Evolutionary conservation across 2,329 filamentous ascomycete species (phyloP).

Genomic region (Claviceps purpurea): DNA sequence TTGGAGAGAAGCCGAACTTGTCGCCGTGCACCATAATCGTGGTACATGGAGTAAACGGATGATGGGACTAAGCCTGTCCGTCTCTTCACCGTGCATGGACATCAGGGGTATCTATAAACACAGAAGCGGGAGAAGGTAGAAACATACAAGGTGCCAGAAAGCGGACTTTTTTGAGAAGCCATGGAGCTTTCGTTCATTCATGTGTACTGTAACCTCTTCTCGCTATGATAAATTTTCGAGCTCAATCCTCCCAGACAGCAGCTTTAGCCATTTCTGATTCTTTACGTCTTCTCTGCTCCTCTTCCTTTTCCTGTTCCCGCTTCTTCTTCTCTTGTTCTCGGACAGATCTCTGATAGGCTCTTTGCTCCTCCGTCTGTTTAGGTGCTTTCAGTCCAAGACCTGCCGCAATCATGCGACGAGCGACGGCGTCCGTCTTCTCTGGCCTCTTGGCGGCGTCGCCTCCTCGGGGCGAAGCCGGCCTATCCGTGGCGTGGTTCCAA

Average conservation of each 20-base stretch:
- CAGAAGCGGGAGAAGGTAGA: neutral
- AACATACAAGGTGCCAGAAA: neutral
- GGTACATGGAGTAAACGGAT: neutral
- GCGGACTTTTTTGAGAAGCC: neutral
- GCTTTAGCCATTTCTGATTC: conserved; percentile 64
- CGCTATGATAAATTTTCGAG: neutral
- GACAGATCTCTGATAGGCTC: conserved; percentile 69
- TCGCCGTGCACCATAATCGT: neutral
- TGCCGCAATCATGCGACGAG: conserved; percentile 77
- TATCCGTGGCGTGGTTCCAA: conserved; percentile 1
- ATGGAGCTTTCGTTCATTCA: neutral
- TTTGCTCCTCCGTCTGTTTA: conserved; percentile 76
- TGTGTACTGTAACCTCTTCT: neutral
- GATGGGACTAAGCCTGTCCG: neutral
- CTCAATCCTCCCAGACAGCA: conserved; percentile 70
- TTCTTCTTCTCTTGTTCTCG: conserved; percentile 74
- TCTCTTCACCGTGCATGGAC: neutral
- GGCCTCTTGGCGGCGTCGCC: conserved; percentile 35
- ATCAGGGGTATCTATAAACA: neutral
- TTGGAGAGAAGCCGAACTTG: neutral
- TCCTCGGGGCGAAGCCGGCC: conserved; percentile 3
- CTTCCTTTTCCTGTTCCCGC: conserved; percentile 57
- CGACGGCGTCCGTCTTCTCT: conserved; percentile 89
- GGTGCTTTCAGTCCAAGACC: conserved; percentile 72
- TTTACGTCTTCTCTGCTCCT: conserved; percentile 44